Conservation (phyloP, 257 asterid genomes). For the Primulina tabacum region DNA sequence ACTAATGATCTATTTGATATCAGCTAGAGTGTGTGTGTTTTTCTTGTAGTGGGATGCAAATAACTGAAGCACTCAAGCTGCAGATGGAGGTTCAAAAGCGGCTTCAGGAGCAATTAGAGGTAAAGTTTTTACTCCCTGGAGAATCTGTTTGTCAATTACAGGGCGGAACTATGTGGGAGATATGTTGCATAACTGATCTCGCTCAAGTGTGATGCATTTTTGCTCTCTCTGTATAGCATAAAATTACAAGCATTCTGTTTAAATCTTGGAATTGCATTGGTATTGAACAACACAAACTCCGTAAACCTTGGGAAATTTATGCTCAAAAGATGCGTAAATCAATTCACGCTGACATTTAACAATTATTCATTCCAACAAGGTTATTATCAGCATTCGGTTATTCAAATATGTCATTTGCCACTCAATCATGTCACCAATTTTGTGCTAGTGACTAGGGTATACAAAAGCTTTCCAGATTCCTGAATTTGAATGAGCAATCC, state of each 20-base stretch:
- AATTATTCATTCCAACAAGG: too few species aligned
- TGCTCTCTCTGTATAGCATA: neutral
- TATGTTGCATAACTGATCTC: neutral
- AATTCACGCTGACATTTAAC: neutral
- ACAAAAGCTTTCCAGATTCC: neutral
- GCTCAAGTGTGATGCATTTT: constrained; percentile 2
- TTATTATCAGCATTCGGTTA: too few species aligned
- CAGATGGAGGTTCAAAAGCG: constrained; percentile 99
- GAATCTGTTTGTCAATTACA: neutral
- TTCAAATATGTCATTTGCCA: neutral
- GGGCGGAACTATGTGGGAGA: neutral
- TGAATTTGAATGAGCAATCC: neutral
- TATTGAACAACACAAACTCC: neutral
- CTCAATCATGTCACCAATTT: neutral
- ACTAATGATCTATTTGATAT: neutral
- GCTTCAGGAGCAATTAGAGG: constrained; percentile 97
- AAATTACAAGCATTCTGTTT: neutral
- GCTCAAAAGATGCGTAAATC: neutral
- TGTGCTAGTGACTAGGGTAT: neutral
- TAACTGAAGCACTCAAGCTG: constrained; percentile 92
- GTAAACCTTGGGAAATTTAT: neutral
- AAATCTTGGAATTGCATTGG: constrained; percentile 1
- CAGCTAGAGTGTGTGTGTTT: constrained; percentile 12
- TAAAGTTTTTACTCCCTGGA: constrained; percentile 17
- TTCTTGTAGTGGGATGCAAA: constrained; percentile 79